Evolutionary conservation across 2,329 filamentous ascomycete species (phyloP), one percentile per base, ranked within the genome.

Genomic region (Aspergillus felis): DNA sequence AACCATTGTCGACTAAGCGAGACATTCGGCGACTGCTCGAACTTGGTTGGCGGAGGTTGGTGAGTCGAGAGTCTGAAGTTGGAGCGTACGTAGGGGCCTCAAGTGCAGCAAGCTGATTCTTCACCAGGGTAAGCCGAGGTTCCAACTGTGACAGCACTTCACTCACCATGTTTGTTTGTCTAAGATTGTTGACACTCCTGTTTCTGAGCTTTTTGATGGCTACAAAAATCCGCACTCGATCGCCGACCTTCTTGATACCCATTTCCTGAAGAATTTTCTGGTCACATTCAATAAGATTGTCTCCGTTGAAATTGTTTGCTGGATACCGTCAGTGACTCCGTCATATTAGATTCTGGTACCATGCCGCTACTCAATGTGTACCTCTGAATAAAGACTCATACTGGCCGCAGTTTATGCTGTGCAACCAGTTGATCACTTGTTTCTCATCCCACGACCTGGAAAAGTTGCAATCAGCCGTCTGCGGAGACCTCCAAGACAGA

Each of bases 241-340:
- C 94, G 62, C 94, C 94, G 63, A 99, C 90, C 76, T 97, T 99
- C 66, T 96, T 95, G 66, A 99, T 93, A 47, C 94, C 94, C 86
- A 99, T 96, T 74, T 99, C 94, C 75, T 96, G 95, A 62, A 99
- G 82, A 44, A 96, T 91, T 56, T 92, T 88, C 80, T 96, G 95
- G 76, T 99, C 94, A 82, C 97, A 93, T 77, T 99, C 94, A 66
- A 99, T 83, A 48, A 99, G 81, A 71, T 96, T 97, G 78, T 97
- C 92, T 68, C 94, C 94, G 71, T 94, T 99, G 79, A 99, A 97
- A 75, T 97, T 91, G 74, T 99, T 96, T 71, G 87, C 82, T 85
- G 38, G 6, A 59, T 27, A 53, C 10, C 4, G 44, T 60, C 47
- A 65, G 68, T 71, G 44, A 72, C 41, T 51, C 20, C 46, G 38